Base-by-base conservation (phyloP, 169 alveolate genomes). In the Eimeria necatrix region DNA sequence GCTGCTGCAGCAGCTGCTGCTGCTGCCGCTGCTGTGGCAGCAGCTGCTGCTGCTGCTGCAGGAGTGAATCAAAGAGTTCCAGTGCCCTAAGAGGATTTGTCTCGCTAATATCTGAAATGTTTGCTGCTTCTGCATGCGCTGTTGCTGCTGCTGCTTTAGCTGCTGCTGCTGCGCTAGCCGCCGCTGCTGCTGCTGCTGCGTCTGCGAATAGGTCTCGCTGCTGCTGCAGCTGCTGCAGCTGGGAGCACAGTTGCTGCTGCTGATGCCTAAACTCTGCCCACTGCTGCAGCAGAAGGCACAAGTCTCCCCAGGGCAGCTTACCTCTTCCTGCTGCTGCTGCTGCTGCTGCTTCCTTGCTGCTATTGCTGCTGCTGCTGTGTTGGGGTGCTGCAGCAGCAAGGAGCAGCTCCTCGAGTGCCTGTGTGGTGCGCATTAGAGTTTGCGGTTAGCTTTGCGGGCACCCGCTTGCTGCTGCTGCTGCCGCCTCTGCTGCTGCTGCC, bases 281-380 rank as follows among this genome's bases (percentile, higher is more conserved):
- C 6, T 73, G 83, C 83, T 73, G 56, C 52, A 73, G 83, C 83
- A 73, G 48, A 24, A 26, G 83, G 22, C 18, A 41, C 53, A 73
- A 0, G 4, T 73, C 83, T 9, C 20, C 83, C 83, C 83, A 73
- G 20, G 83, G 83, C 52, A 73, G 83, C 83, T 73, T 41, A 9
- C 56, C 83, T 2, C 52, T 41, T 3, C 51, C 74, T 73, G 83
- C 83, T 73, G 83, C 83, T 73, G 83, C 83, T 73, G 83, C 83
- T 73, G 83, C 83, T 26, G 48, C 83, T 73, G 83, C 68, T n/a
- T n/a, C n/a, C 68, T 32, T 32, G 68, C 68, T 18, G 68, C 68
- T 56, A 3, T 56, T 64, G 74, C 24, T 64, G 74, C 41, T 64
- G 22, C 74, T 64, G 83, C 83, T n/a, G 48, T 20, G 20, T n/a